Percentiles rank a stretch among this genome's conserved stretches.
Conservation (phyloP, 345 rosid genomes). For the Erucastrum elatum region DNA sequence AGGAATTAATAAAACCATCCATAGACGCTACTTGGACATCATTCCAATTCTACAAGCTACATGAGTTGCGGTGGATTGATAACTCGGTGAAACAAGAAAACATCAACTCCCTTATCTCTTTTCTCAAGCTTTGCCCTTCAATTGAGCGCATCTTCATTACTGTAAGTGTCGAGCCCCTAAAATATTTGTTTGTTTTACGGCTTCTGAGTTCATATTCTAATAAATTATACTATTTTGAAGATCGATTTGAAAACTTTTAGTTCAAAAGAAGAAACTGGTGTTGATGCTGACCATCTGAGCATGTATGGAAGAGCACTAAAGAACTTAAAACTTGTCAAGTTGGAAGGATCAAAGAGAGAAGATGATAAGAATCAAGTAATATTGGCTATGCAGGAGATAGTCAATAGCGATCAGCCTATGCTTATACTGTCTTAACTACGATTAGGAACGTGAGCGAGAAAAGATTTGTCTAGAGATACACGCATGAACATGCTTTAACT, state of each 20-base stretch:
- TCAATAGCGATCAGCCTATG: constrained; percentile 17
- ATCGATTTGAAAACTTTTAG: constrained; percentile 45
- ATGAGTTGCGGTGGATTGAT: constrained; percentile 66
- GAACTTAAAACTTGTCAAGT: constrained; percentile 44
- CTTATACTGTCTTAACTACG: neutral
- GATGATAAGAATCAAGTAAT: constrained; percentile 36
- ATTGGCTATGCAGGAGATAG: constrained; percentile 36
- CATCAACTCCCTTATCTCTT: constrained; percentile 41
- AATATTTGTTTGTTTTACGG: too few relatives aligned
- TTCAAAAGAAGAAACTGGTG: constrained; percentile 17
- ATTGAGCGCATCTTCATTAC: constrained; percentile 53
- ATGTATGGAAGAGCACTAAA: constrained; percentile 32
- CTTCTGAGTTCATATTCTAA: constrained; percentile 13
- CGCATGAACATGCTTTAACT: constrained; percentile 17
- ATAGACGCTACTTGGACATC: constrained; percentile 44
- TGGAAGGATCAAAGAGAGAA: constrained; percentile 47
- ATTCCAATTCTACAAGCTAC: constrained; percentile 56
- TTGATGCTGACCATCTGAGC: constrained; percentile 21
- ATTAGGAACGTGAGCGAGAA: neutral
- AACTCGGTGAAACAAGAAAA: constrained; percentile 39
- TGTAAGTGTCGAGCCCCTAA: constrained; percentile 41
- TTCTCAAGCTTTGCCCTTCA: constrained; percentile 57
- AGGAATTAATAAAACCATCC: constrained; percentile 51
- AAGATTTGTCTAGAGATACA: constrained; percentile 13
- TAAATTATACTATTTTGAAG: constrained; percentile 10